Evolutionary conservation across 176 grass and related monocot species (phyloP).

Genomic region (Ensete ventricosum): DNA sequence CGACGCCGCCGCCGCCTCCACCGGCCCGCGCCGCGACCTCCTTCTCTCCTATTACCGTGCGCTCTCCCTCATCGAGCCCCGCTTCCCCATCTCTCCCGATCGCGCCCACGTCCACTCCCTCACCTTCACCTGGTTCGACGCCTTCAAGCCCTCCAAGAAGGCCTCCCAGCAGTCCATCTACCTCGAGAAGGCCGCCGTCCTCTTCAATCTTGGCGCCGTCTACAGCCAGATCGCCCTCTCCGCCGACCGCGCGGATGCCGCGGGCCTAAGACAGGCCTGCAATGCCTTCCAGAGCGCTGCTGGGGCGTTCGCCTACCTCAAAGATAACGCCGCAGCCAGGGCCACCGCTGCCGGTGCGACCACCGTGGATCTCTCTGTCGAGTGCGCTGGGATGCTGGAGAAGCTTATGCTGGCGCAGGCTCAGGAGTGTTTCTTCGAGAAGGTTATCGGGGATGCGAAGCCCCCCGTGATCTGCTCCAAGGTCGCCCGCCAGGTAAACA

Average conservation of each 20-base stretch:
- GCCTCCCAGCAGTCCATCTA: slow-evolving; percentile 47
- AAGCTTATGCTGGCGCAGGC: slow-evolving; percentile 97
- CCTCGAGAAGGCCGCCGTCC: slow-evolving; percentile 72
- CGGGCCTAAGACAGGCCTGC: slow-evolving; percentile 75
- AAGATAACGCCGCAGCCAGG: slow-evolving; percentile 73
- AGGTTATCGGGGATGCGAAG: slow-evolving; percentile 87
- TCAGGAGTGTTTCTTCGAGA: slow-evolving; percentile 99
- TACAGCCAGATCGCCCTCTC: slow-evolving; percentile 86
- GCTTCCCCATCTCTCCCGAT: slow-evolving; percentile 80
- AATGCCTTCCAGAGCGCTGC: slow-evolving; percentile 71
- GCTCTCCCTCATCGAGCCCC: slow-evolving; percentile 68
- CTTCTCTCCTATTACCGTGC: slow-evolving; percentile 72
- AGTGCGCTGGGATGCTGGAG: slow-evolving; percentile 85
- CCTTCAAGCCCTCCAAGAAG: slow-evolving; percentile 81
- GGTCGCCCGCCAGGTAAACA: slow-evolving; percentile 72
- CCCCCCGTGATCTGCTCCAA: slow-evolving; percentile 80
- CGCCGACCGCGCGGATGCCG: slow-evolving; percentile 59
- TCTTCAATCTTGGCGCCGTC: slow-evolving; percentile 83
- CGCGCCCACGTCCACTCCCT: slow-evolving; percentile 69
- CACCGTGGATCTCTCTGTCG: slow-evolving; percentile 72
- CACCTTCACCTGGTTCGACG: slow-evolving; percentile 89
- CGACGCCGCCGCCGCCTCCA: slow-evolving; percentile 40
- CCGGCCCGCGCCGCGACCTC: slow-evolving; percentile 67
- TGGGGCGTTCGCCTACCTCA: slow-evolving; percentile 64
- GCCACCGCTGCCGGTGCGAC: slow-evolving; percentile 52